Evolutionary conservation across 805 yeast species (phyloP).

Genomic region (Candida anglica): DNA sequence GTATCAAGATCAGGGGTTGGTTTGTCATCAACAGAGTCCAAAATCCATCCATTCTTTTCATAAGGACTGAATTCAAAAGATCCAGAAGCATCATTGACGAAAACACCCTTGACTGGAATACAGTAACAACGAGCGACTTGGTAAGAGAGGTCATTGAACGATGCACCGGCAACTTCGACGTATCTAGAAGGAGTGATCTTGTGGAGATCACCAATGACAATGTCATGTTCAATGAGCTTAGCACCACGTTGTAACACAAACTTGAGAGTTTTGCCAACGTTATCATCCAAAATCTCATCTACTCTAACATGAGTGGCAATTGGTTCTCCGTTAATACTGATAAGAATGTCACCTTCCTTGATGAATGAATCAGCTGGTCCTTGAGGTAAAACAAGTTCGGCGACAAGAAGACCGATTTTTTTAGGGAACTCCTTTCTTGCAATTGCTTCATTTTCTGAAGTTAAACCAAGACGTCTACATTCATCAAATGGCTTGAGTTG

Average conservation of each 20-base stretch:
- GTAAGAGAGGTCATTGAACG: constrained; percentile 80
- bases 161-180: constrained; percentile 81
- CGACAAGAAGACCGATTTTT: constrained; percentile 77
- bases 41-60: constrained; percentile 73
- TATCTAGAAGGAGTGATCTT: constrained; percentile 77
- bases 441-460: constrained; percentile 63
- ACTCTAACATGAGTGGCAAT: constrained; percentile 72
- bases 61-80: constrained; percentile 59
- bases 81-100: constrained; percentile 71
- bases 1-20: constrained; percentile 72
- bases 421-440: constrained; percentile 71
- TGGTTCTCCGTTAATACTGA: constrained; percentile 62
- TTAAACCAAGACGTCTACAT: constrained; percentile 81
- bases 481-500: constrained; percentile 81
- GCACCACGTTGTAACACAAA: constrained; percentile 65
- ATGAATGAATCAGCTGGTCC: constrained; percentile 76
- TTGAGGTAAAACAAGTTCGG: constrained; percentile 73
- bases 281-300: constrained; percentile 77
- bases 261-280: constrained; percentile 55
- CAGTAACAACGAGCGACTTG: constrained; percentile 85
- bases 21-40: constrained; percentile 72
- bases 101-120: constrained; percentile 82
- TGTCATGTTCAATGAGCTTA: constrained; percentile 8
- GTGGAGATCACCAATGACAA: constrained; percentile 72
- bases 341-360: constrained; percentile 81